Conservation (phyloP, 2,329 filamentous ascomycete species). For the Acrocalymma vagum region DNA sequence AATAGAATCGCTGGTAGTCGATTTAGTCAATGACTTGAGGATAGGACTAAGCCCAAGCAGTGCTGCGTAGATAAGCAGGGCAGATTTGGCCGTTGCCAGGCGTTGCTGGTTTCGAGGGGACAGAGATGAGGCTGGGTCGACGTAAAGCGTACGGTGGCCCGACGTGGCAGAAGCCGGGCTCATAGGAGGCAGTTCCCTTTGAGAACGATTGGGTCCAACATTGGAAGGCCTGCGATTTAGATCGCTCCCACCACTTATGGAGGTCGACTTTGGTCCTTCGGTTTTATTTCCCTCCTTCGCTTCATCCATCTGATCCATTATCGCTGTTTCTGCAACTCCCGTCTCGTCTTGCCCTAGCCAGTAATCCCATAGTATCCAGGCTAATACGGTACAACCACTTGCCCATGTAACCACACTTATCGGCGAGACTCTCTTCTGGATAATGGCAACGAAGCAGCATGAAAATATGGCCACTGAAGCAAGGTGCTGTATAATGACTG, state of each 20-base stretch:
- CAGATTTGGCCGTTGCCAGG: constrained; percentile 88
- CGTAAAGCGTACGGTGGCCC: constrained; percentile 44
- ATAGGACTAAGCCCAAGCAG: constrained; percentile 93
- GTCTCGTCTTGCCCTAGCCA: constrained; percentile 80
- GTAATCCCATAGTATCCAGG: constrained; percentile 90
- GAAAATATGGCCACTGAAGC: constrained; percentile 95
- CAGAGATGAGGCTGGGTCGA: constrained; percentile 50
- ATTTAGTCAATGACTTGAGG: constrained; percentile 92
- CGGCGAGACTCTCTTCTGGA: constrained; percentile 85
- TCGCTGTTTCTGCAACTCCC: constrained; percentile 52
- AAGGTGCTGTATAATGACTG: constrained; percentile 96
- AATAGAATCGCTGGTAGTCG: constrained; percentile 92
- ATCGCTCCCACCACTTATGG: too few relatives aligned
- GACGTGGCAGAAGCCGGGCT: constrained; percentile 54
- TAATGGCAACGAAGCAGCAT: constrained; percentile 91
- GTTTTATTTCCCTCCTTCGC: constrained; percentile 16
- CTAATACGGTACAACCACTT: constrained; percentile 81
- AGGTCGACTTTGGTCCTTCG: too few relatives aligned
- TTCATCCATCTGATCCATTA: constrained; percentile 24
- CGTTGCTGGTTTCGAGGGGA: constrained; percentile 68
- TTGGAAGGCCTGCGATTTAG: too few relatives aligned
- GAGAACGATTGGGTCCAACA: too few relatives aligned
- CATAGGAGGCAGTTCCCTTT: too few relatives aligned
- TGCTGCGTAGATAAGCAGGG: constrained; percentile 90
- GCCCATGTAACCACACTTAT: constrained; percentile 89